Evolutionary conservation across 208 protist species (phyloP).

Genomic region (Crithidia mellificae): DNA sequence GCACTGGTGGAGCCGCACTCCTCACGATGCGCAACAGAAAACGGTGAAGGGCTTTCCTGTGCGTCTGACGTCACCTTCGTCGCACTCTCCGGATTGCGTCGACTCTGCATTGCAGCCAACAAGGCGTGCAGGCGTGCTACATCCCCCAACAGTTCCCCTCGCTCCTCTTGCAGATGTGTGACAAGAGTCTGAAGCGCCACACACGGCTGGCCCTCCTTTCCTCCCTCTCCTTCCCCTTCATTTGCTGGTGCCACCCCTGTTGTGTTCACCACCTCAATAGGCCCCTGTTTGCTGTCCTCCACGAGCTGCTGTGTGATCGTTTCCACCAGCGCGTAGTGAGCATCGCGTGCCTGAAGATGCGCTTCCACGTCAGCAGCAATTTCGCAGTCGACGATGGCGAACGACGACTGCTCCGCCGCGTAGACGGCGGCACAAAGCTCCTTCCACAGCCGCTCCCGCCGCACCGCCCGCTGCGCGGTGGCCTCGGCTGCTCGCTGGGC

Average conservation of each 20-base stretch:
- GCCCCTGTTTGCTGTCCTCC: slow-evolving; percentile 13
- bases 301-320: slow-evolving; percentile 45
- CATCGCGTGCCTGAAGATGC: slow-evolving; percentile 37
- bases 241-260: no score
- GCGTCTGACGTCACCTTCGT: no score
- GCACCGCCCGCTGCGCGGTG: slow-evolving; percentile 28
- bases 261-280: no score
- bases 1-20: not conserved
- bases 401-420: slow-evolving; percentile 59
- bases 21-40: no score
- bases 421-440: slow-evolving; percentile 60
- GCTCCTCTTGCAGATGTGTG: slow-evolving; percentile 20
- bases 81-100: no score
- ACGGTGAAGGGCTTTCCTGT: no score
- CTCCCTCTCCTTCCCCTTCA: no score
- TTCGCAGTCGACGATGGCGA: slow-evolving; percentile 44
- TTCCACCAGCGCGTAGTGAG: slow-evolving; percentile 53
- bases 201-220: slow-evolving; percentile 10
- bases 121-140: slow-evolving; percentile 19
- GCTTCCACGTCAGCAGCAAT: slow-evolving; percentile 36
- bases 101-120: slow-evolving; percentile 10
- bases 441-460: slow-evolving; percentile 62
- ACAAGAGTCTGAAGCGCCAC: slow-evolving; percentile 17
- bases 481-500: slow-evolving; percentile 11
- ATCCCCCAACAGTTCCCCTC: slow-evolving; percentile 14